Percentiles rank a stretch among this genome's conserved stretches.
Conservation (phyloP, 2,329 filamentous ascomycete genomes). For the Davidsoniella eucalypti region DNA sequence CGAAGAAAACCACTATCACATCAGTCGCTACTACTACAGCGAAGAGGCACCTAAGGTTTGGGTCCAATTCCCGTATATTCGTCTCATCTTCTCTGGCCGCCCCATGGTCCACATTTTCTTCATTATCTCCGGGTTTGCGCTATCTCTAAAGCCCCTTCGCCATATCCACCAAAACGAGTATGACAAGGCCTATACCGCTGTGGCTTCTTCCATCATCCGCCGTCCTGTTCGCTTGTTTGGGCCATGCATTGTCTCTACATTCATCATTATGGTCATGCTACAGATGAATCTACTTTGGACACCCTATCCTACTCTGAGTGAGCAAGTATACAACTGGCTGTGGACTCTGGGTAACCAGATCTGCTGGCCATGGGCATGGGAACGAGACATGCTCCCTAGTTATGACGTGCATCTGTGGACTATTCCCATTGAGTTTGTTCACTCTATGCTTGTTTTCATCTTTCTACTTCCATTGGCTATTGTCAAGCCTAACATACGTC, state of each 20-base stretch:
- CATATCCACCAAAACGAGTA: conserved; percentile 16
- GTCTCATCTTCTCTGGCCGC: conserved; percentile 37
- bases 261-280: conserved; percentile 26
- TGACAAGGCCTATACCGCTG: conserved; percentile 13
- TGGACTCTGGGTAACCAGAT: conserved; percentile 17
- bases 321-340: conserved; percentile 30
- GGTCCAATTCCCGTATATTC: conserved; percentile 36
- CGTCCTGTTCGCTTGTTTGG: conserved; percentile 35
- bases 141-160: conserved; percentile 37
- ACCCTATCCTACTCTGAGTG: conserved; percentile 12
- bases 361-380: conserved; percentile 15
- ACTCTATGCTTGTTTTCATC: conserved; percentile 41
- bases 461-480: conserved; percentile 33
- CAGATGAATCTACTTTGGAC: conserved; percentile 15
- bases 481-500: conserved; percentile 26
- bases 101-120: conserved; percentile 46
- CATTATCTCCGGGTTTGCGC: conserved; percentile 44
- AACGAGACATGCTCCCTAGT: conserved; percentile 9
- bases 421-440: conserved; percentile 43
- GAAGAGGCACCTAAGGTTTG: conserved; percentile 22
- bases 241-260: conserved; percentile 33
- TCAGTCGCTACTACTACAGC: conserved; percentile 25
- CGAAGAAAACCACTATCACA: conserved; percentile 13
- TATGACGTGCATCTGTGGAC: conserved; percentile 48
- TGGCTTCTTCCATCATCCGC: conserved; percentile 35